Evolutionary conservation across 768 basidiomycete genomes (phyloP).

Genomic region (Multifurca ochricompacta): DNA sequence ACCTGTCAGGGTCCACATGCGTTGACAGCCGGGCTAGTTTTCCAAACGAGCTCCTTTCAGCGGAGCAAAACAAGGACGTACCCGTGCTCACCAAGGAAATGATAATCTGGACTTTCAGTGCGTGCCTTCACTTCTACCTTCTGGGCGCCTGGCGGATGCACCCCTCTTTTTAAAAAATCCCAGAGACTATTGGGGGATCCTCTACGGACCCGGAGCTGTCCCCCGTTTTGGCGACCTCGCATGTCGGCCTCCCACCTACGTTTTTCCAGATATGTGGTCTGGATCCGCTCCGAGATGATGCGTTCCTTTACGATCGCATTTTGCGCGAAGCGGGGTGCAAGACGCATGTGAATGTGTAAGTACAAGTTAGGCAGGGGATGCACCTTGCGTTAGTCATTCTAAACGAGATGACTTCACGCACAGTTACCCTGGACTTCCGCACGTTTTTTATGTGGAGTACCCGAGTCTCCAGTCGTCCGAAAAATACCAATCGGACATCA

Average conservation of each 20-base stretch:
- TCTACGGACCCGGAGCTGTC: not conserved
- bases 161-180: too few species aligned
- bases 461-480: not conserved
- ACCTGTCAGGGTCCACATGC: not conserved
- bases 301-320: constrained; percentile 1
- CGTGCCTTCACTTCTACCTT: not conserved
- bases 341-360: not conserved
- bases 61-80: constrained; percentile 5
- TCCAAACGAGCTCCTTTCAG: constrained; percentile 1
- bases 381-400: too few species aligned
- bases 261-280: not conserved
- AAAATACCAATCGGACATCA: not conserved
- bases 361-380: not conserved
- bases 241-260: not conserved
- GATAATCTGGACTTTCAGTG: not conserved
- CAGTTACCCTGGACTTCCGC: not conserved
- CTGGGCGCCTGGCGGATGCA: too few species aligned
- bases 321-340: not conserved
- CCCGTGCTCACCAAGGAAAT: not conserved
- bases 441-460: not conserved
- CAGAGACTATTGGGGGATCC: not conserved
- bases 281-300: constrained; percentile 8
- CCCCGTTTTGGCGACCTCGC: constrained; percentile 1
- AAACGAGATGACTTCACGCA: not conserved
- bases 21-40: not conserved